A percentile compares a stretch with the other conserved stretches of the same genome.
Evolutionary conservation across 768 basidiomycete genomes (phyloP).

Genomic region (Psilocybe azurescens): DNA sequence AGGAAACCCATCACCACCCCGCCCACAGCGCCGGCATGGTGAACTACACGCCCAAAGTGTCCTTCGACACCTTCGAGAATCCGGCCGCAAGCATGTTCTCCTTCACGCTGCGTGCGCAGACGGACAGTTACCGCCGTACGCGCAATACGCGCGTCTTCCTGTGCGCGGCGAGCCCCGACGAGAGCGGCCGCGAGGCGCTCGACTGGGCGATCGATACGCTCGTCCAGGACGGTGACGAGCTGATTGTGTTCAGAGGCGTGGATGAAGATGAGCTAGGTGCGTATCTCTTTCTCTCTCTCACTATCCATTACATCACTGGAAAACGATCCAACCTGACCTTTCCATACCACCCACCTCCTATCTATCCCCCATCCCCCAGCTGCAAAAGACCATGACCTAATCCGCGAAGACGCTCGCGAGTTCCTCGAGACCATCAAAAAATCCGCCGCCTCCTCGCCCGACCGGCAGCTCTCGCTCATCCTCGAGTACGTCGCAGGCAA

Average conservation of each 20-base stretch:
- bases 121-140: conserved; percentile 76
- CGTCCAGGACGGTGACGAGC: conserved; percentile 88
- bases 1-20: conserved; percentile 7
- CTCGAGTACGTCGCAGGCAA: conserved; percentile 95
- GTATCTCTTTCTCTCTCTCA: conserved; percentile 24
- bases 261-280: conserved; percentile 85
- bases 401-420: conserved; percentile 74
- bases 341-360: background rate
- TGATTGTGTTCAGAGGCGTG: conserved; percentile 90
- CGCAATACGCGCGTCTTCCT: conserved; percentile 87
- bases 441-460: conserved; percentile 76
- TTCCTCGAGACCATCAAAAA: conserved; percentile 82
- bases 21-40: conserved; percentile 11
- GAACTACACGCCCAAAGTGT: conserved; percentile 70
- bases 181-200: conserved; percentile 85
- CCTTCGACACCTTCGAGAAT: conserved; percentile 90
- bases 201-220: conserved; percentile 92
- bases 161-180: conserved; percentile 87
- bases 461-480: conserved; percentile 86
- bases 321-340: background rate
- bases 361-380: background rate
- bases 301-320: background rate
- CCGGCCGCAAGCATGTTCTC: conserved; percentile 83
- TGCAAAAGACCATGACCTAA: conserved; percentile 5
- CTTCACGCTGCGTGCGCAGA: conserved; percentile 86